phyloP scores from a whole-genome alignment of 2,329 filamentous ascomycete genomes.

The Fusarium verrucosum region DNA sequence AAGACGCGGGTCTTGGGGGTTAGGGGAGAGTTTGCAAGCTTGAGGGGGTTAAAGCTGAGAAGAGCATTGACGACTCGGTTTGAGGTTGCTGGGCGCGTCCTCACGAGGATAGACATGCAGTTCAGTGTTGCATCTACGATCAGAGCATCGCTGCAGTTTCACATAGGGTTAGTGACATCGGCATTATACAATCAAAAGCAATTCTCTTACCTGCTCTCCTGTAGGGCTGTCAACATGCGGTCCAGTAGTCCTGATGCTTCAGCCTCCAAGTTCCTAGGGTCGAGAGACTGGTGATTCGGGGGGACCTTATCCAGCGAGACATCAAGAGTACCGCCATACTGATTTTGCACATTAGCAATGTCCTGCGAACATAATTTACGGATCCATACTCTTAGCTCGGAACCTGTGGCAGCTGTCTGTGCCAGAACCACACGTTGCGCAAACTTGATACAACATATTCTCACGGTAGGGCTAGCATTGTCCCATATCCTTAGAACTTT shows the following conservation, averaged over 20 bases:
- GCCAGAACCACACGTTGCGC: conserved; percentile 91
- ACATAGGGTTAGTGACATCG: conserved; percentile 9
- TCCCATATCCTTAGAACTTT: conserved; percentile 92
- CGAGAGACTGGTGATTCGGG: conserved; percentile 81
- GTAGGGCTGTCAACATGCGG: conserved; percentile 82
- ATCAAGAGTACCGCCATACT: conserved; percentile 67
- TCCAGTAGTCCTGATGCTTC: conserved; percentile 92
- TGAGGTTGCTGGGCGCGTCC: conserved; percentile 80
- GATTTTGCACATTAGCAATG: conserved; percentile 25
- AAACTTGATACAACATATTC: conserved; percentile 97
- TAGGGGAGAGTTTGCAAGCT: conserved; percentile 78
- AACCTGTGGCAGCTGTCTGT: conserved; percentile 84
- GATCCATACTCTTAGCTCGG: conserved; percentile 77
- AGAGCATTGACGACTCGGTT: conserved; percentile 87
- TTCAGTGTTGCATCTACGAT: conserved; percentile 93
- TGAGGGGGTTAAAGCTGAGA: conserved; percentile 90
- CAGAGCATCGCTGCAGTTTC: conserved; percentile 75
- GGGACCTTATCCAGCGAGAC: conserved; percentile 89
- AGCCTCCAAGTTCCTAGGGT: conserved; percentile 84
- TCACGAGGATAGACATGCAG: conserved; percentile 82
- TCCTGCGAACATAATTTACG: neutral
- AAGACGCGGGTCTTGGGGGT: conserved; percentile 83
- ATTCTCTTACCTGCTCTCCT: conserved; percentile 78
- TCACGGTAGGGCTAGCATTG: conserved; percentile 75
- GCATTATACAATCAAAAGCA: neutral